Conservation (phyloP, 345 rosid species). For the Rhizophora mangle region DNA sequence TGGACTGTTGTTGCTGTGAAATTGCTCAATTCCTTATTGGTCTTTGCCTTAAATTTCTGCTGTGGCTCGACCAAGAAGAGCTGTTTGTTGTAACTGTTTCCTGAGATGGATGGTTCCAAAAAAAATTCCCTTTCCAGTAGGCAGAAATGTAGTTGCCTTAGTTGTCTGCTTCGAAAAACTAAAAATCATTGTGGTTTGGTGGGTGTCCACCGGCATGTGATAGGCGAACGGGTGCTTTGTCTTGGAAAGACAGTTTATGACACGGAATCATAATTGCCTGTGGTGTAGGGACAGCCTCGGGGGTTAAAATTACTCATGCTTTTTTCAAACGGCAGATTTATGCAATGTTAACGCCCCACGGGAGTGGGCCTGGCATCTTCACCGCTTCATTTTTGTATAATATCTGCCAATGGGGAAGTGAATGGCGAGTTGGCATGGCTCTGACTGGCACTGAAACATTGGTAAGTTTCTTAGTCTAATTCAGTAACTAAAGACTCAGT, state of each 20-base stretch:
- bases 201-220: slow-evolving; percentile 4
- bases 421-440: too few species aligned
- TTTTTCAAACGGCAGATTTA: too few species aligned
- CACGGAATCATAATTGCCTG: neutral
- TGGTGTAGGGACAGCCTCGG: neutral
- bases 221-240: neutral
- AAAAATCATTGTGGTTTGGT: neutral
- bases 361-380: too few species aligned
- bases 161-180: neutral
- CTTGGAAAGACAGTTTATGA: neutral
- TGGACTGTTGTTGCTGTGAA: slow-evolving; percentile 6
- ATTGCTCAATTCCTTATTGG: slow-evolving; percentile 9
- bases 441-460: too few species aligned
- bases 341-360: too few species aligned
- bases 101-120: neutral
- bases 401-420: too few species aligned
- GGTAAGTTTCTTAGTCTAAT: too few species aligned
- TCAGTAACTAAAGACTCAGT: too few species aligned
- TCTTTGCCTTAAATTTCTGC: neutral
- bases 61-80: slow-evolving; percentile 8
- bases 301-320: neutral
- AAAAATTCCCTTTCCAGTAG: neutral
- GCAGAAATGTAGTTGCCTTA: neutral
- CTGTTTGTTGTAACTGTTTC: slow-evolving; percentile 1
- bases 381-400: too few species aligned